phyloP scores from a whole-genome alignment of 78 protist genomes.

The Dictyostelium intermedium region DNA sequence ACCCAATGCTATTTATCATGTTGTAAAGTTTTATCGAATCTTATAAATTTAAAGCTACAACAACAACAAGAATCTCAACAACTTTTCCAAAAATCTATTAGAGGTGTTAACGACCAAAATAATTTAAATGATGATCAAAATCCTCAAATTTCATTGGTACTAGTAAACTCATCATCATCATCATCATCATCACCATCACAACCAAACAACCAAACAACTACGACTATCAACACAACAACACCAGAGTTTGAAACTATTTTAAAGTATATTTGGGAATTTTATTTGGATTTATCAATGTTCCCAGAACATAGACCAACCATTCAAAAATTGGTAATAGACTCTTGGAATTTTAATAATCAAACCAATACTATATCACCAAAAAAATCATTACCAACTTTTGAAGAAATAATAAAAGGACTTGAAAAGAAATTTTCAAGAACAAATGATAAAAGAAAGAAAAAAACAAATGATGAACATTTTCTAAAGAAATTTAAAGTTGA shows the following conservation, averaged over 20 bases:
- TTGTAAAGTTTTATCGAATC: not conserved
- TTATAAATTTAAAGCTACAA: not conserved
- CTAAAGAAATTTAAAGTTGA: not conserved
- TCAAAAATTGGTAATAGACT: not conserved
- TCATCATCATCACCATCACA: not conserved
- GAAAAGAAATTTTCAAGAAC: slow-evolving; percentile 20
- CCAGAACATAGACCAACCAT: not conserved
- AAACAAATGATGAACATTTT: not conserved
- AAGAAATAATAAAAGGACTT: not conserved
- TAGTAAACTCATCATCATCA: too few relatives aligned
- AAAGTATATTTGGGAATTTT: slow-evolving; percentile 10
- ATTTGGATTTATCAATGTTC: not conserved
- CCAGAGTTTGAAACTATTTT: not conserved
- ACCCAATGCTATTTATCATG: not conserved
- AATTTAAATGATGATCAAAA: not conserved
- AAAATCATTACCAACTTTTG: slow-evolving; percentile 5
- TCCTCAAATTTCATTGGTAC: not conserved
- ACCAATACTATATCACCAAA: not conserved
- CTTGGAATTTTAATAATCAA: not conserved
- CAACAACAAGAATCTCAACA: not conserved
- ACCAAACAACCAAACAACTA: not conserved
- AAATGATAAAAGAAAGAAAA: slow-evolving; percentile 10
- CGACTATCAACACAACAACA: not conserved
- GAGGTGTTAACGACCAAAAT: not conserved
- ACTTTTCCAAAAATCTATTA: not conserved